phyloP scores from a whole-genome alignment of 495 filamentous ascomycete species.

The Pyrenopolyporus hunteri region DNA sequence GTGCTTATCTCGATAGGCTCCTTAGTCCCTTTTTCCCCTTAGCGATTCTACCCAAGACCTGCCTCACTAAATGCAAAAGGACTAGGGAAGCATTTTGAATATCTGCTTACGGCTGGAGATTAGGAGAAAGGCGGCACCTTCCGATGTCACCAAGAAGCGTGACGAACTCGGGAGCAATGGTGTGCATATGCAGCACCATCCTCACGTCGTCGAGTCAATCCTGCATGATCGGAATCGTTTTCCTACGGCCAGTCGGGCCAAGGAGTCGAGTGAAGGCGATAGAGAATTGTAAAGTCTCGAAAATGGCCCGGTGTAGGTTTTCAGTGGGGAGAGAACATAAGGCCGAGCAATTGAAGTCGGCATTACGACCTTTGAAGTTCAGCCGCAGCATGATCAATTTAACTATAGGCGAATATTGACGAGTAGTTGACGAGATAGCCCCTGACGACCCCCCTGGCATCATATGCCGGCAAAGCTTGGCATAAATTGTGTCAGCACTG shows the following conservation, averaged over 20 bases:
- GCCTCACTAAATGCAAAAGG: no score
- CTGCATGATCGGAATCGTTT: neutral
- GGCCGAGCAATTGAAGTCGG: constrained; percentile 22
- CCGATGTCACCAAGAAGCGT: neutral
- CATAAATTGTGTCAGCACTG: constrained; percentile 17
- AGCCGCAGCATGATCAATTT: constrained; percentile 34
- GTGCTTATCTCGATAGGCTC: no score
- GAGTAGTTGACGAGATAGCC: constrained; percentile 10
- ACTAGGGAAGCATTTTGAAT: no score
- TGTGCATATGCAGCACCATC: neutral
- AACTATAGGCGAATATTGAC: constrained; percentile 26
- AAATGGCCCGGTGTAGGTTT: neutral
- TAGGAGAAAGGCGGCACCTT: neutral
- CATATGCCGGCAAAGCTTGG: constrained; percentile 31
- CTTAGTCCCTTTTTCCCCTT: no score
- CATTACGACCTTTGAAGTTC: constrained; percentile 19
- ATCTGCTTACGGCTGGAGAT: no score
- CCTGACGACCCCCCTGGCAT: constrained; percentile 1
- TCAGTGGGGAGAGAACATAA: neutral
- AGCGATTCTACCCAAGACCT: no score
- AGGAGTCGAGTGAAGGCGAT: constrained; percentile 6
- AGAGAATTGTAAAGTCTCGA: neutral
- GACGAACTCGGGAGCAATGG: neutral
- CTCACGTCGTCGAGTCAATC: neutral
- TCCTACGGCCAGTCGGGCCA: neutral